phyloP scores from a whole-genome alignment of 768 basidiomycete genomes.

The Leucocoprinus birnbaumii region DNA sequence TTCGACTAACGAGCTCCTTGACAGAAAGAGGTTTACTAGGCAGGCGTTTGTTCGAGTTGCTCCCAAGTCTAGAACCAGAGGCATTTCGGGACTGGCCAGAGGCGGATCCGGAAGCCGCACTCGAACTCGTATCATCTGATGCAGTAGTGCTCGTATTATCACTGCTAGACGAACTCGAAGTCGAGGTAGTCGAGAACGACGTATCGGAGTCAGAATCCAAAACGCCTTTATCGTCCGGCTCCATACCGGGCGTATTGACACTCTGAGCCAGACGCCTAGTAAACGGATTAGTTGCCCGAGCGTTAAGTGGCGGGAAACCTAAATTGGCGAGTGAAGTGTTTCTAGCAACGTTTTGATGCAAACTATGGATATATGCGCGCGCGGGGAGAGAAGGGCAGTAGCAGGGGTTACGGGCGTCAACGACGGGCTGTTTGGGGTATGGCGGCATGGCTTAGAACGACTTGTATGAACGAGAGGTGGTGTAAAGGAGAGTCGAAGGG shows the following conservation, averaged over 20 bases:
- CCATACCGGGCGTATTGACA: slow-evolving; percentile 16
- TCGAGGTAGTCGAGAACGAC: background rate
- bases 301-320: slow-evolving; percentile 11
- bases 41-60: too few relatives aligned
- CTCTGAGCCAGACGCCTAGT: slow-evolving; percentile 27
- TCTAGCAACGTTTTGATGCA: slow-evolving; percentile 30
- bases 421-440: slow-evolving; percentile 24
- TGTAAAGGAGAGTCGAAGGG: background rate
- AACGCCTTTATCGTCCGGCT: slow-evolving; percentile 4
- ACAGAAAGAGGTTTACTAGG: too few relatives aligned
- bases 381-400: slow-evolving; percentile 55
- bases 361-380: slow-evolving; percentile 39
- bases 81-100: too few relatives aligned
- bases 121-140: background rate
- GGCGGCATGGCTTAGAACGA: background rate
- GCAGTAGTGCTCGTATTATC: background rate
- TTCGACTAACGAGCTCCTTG: too few relatives aligned
- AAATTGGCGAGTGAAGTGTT: slow-evolving; percentile 9
- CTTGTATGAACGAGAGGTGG: background rate
- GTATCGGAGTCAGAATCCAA: slow-evolving; percentile 13
- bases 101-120: too few relatives aligned
- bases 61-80: too few relatives aligned
- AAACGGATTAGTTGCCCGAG: slow-evolving; percentile 24
- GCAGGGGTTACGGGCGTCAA: slow-evolving; percentile 54
- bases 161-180: background rate